These are phyloP conservation scores for Saturnispora saitoi DNA, from an alignment of 805 yeast genomes.

Conservation along the genomic window DNA sequence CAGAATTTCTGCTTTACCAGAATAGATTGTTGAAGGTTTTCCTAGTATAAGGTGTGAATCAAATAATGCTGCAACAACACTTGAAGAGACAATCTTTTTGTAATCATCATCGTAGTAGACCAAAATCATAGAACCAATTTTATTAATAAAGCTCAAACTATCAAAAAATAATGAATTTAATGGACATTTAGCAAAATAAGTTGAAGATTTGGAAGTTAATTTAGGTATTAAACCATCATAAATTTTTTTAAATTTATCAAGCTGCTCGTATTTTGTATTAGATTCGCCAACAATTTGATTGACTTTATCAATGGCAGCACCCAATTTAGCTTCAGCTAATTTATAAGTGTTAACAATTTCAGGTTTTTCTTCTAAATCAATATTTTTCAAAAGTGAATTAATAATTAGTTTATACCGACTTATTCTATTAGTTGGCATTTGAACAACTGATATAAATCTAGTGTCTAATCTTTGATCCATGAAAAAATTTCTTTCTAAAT, in stretches of 20 bases:
- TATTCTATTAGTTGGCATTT: slow-evolving; percentile 44
- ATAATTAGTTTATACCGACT: slow-evolving; percentile 43
- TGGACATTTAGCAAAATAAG: neutral
- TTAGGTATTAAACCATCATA: slow-evolving; percentile 6
- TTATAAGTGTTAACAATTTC: slow-evolving; percentile 23
- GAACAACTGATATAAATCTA: slow-evolving; percentile 44
- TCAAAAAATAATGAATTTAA: slow-evolving; percentile 29
- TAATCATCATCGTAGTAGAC: slow-evolving; percentile 31
- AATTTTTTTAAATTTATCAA: slow-evolving; percentile 15
- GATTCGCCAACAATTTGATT: slow-evolving; percentile 18
- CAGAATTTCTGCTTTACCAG: slow-evolving; percentile 26
- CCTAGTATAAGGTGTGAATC: slow-evolving; percentile 42
- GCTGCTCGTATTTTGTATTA: slow-evolving; percentile 15
- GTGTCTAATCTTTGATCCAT: slow-evolving; percentile 39
- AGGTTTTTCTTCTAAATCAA: slow-evolving; percentile 15
- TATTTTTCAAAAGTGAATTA: slow-evolving; percentile 31
- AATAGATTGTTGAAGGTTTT: slow-evolving; percentile 18
- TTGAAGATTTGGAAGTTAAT: neutral
- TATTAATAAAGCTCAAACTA: slow-evolving; percentile 38
- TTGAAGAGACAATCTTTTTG: slow-evolving; percentile 11
- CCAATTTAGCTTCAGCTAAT: slow-evolving; percentile 16
- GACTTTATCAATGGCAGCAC: slow-evolving; percentile 17
- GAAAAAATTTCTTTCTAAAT: slow-evolving; percentile 15
- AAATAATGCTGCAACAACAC: slow-evolving; percentile 35
- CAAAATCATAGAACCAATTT: slow-evolving; percentile 36